Evolutionary conservation across 495 filamentous ascomycete genomes (phyloP).

Genomic region (Neurospora tetrasperma): DNA sequence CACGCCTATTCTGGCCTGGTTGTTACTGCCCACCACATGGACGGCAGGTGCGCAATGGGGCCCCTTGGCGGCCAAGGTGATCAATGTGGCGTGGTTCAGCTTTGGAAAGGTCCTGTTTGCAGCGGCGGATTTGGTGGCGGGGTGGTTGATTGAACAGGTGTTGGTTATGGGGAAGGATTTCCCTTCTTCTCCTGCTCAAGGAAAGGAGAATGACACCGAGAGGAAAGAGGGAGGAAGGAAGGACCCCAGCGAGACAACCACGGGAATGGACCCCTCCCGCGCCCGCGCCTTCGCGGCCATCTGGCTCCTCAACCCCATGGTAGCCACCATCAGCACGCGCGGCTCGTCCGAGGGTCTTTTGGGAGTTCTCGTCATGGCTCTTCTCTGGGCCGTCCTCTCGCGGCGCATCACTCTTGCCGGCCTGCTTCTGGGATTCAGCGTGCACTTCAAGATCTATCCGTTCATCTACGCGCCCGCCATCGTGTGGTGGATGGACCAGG

Average conservation of each 20-base stretch:
- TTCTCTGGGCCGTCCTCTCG: slow-evolving; percentile 70
- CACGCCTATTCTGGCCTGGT: slow-evolving; percentile 85
- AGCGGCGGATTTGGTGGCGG: slow-evolving; percentile 68
- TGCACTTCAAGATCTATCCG: slow-evolving; percentile 98
- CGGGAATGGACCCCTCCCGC: slow-evolving; percentile 21
- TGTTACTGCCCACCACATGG: slow-evolving; percentile 61
- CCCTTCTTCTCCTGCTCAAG: not conserved
- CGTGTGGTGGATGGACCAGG: slow-evolving; percentile 73
- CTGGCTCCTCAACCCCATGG: slow-evolving; percentile 97
- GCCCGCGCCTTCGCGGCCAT: slow-evolving; percentile 69
- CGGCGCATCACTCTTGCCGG: slow-evolving; percentile 55
- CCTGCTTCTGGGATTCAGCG: slow-evolving; percentile 64
- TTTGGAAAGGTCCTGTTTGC: slow-evolving; percentile 89
- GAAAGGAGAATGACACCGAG: not conserved
- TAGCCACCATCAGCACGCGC: slow-evolving; percentile 87
- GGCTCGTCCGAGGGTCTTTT: slow-evolving; percentile 89
- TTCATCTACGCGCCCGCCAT: slow-evolving; percentile 87
- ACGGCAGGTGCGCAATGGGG: slow-evolving; percentile 32
- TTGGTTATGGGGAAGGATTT: slow-evolving; percentile 9
- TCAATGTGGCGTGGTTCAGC: slow-evolving; percentile 52
- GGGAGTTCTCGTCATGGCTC: slow-evolving; percentile 65
- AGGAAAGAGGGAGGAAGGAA: not conserved
- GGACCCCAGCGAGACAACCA: not conserved
- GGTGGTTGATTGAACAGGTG: slow-evolving; percentile 59
- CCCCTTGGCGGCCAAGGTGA: slow-evolving; percentile 14